These are phyloP conservation scores for Exophiala xenobiotica DNA, from an alignment of 2,329 filamentous ascomycete species.

Conservation along the genomic window DNA sequence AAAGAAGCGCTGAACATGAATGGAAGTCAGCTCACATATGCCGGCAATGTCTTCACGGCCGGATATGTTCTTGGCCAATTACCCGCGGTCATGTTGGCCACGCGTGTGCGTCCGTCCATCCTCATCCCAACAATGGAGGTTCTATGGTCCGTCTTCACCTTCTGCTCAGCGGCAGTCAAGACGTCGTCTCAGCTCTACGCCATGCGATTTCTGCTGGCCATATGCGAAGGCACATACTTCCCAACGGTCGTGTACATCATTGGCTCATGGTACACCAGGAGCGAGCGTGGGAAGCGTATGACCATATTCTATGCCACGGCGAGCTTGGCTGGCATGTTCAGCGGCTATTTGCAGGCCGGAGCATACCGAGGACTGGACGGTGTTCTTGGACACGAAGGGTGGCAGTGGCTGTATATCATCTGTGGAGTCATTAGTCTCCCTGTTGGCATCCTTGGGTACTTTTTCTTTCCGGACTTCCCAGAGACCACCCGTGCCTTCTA, in stretches of 20 bases:
- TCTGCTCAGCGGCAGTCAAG: slow-evolving; percentile 32
- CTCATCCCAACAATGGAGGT: slow-evolving; percentile 35
- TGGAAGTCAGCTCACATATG: slow-evolving; percentile 51
- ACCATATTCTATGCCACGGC: slow-evolving; percentile 39
- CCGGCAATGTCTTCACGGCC: slow-evolving; percentile 37
- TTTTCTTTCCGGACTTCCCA: slow-evolving; percentile 47
- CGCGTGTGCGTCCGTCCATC: slow-evolving; percentile 35
- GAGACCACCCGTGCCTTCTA: slow-evolving; percentile 45
- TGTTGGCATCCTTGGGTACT: slow-evolving; percentile 38
- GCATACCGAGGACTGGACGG: slow-evolving; percentile 55
- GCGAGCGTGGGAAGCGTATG: slow-evolving; percentile 38
- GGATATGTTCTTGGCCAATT: slow-evolving; percentile 59
- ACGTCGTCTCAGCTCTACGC: slow-evolving; percentile 33
- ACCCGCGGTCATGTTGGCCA: slow-evolving; percentile 34
- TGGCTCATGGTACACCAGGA: slow-evolving; percentile 27
- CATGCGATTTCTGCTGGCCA: slow-evolving; percentile 15
- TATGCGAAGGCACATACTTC: slow-evolving; percentile 30
- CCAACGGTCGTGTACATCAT: slow-evolving; percentile 36
- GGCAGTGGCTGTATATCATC: slow-evolving; percentile 60
- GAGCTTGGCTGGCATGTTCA: slow-evolving; percentile 49
- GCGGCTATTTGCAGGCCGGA: slow-evolving; percentile 57
- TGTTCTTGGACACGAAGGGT: slow-evolving; percentile 49
- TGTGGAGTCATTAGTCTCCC: slow-evolving; percentile 56
- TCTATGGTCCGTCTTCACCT: slow-evolving; percentile 34
- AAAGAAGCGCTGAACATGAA: slow-evolving; percentile 51